Evolutionary conservation across 1,284 basidiomycete species (phyloP), one percentile per base, ranked within the genome.

Genomic region (Cutaneotrichosporon sp.): DNA sequence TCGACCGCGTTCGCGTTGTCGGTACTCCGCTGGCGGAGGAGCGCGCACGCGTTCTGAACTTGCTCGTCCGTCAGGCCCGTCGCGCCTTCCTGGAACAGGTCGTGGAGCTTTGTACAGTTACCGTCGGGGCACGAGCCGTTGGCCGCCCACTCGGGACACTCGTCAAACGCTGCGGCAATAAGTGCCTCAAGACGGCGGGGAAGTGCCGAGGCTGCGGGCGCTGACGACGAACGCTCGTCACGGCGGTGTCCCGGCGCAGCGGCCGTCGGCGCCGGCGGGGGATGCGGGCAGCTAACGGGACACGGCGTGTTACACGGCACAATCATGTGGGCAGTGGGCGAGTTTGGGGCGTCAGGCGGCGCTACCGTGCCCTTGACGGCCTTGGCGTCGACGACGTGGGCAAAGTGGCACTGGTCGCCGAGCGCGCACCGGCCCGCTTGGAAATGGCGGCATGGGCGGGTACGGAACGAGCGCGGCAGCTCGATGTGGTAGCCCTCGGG

Each of bases 361-460:
- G 34, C 20, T 38, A 15, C n/a, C 22, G 38, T 46, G 33, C 43
- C 43, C 20, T 37, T 41, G 8, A 23, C 14, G 4, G 36, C 39
- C 18, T 22, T 18, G 4, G 36, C 15, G 13, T 56, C 44, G 8
- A 23, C 5, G 10, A 70, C 68, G 52, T 76, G 74, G 0, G 72
- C 71, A 46, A 74, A 76, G 54, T 72, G 68, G 51, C 74, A 76
- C 9, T 62, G 55, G 33, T 73, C 68, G 35, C 73, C 74, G 12
- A 69, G 61, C 3, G 51, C 56, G 58, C 74, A 76, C 36, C 60
- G 55, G 1, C 67, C 68, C 1, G 64, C 49, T 49, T 70, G 69
- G 49, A 59, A 76, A 59, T 76, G 74, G 34, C 70, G 49, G 51
- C 71, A 73, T 3, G 69, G 69, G 37, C 61, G 56, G 10, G 67